These are phyloP conservation scores for Termitomyces sp. DNA, from an alignment of 1,284 basidiomycete species.

Conservation along the genomic window DNA sequence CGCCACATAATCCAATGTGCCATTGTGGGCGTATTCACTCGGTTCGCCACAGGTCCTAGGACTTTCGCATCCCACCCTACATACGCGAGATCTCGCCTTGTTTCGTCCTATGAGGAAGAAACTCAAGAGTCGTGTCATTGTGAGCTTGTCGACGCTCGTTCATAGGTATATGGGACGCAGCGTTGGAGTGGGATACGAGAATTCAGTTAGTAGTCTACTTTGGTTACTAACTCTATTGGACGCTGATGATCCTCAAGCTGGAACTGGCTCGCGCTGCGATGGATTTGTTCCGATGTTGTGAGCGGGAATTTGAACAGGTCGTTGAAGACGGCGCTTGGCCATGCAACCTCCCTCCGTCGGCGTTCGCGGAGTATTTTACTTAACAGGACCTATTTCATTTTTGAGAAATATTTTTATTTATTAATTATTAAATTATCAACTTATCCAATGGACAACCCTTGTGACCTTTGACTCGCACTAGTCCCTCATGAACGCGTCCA, in stretches of 20 bases:
- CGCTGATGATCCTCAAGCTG: slow-evolving; percentile 31
- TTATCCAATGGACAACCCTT: background rate
- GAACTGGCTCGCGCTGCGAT: slow-evolving; percentile 49
- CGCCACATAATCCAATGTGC: slow-evolving; percentile 14
- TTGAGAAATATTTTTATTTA: slow-evolving; percentile 3
- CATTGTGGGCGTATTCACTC: background rate
- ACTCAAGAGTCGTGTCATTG: slow-evolving; percentile 35
- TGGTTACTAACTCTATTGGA: background rate
- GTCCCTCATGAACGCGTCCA: slow-evolving; percentile 20
- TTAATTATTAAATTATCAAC: background rate
- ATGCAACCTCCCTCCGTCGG: slow-evolving; percentile 43
- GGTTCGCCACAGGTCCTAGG: slow-evolving; percentile 40
- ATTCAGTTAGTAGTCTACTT: slow-evolving; percentile 39
- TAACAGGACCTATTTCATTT: slow-evolving; percentile 13
- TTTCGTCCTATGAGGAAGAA: slow-evolving; percentile 50
- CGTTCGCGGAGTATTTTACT: slow-evolving; percentile 32
- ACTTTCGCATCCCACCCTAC: slow-evolving; percentile 46
- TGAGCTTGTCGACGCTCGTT: slow-evolving; percentile 44
- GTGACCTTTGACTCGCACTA: slow-evolving; percentile 6
- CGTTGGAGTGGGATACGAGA: slow-evolving; percentile 42
- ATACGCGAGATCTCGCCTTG: slow-evolving; percentile 53
- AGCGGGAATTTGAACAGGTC: slow-evolving; percentile 45
- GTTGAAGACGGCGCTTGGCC: slow-evolving; percentile 50
- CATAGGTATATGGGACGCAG: slow-evolving; percentile 47
- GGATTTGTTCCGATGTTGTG: slow-evolving; percentile 52